A percentile compares a stretch with the other conserved stretches of the same genome.
Evolutionary conservation across 805 yeast genomes (phyloP).

Genomic region (Schwanniomyces polymorphus): DNA sequence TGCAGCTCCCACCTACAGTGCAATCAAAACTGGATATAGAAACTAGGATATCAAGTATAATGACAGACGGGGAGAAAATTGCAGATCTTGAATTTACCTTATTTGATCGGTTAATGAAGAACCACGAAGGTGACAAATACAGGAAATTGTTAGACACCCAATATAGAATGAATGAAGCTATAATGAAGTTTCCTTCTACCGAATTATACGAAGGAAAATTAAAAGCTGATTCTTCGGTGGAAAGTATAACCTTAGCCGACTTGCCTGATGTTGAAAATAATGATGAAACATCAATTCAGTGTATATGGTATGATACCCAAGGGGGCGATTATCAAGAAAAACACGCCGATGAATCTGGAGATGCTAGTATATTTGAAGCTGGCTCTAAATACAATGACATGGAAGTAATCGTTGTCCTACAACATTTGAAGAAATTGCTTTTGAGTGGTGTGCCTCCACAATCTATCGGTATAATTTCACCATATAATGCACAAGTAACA

Average conservation of each 20-base stretch:
- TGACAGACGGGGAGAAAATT: slow-evolving; percentile 34
- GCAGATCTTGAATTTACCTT: slow-evolving; percentile 63
- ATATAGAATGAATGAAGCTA: slow-evolving; percentile 79
- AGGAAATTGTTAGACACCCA: slow-evolving; percentile 69
- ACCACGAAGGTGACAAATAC: slow-evolving; percentile 44
- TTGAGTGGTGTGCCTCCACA: slow-evolving; percentile 51
- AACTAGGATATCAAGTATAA: slow-evolving; percentile 8
- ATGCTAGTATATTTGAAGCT: slow-evolving; percentile 16
- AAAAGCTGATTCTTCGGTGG: slow-evolving; percentile 61
- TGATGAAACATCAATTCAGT: slow-evolving; percentile 57
- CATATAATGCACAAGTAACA: slow-evolving; percentile 86
- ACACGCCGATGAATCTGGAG: slow-evolving; percentile 27
- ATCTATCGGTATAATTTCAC: slow-evolving; percentile 83
- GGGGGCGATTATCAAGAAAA: slow-evolving; percentile 81
- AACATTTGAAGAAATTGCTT: slow-evolving; percentile 55
- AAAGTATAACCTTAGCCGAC: slow-evolving; percentile 52
- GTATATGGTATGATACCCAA: slow-evolving; percentile 89
- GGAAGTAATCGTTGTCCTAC: slow-evolving; percentile 63
- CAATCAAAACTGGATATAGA: slow-evolving; percentile 45
- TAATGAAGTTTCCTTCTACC: slow-evolving; percentile 76
- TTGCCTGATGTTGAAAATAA: slow-evolving; percentile 43
- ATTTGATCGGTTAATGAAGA: slow-evolving; percentile 70
- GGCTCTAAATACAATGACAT: slow-evolving; percentile 75
- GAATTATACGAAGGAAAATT: slow-evolving; percentile 64
- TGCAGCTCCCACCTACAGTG: slow-evolving; percentile 89